phyloP scores from a whole-genome alignment of 2,329 filamentous ascomycete genomes.

The Alternaria infectoria region DNA sequence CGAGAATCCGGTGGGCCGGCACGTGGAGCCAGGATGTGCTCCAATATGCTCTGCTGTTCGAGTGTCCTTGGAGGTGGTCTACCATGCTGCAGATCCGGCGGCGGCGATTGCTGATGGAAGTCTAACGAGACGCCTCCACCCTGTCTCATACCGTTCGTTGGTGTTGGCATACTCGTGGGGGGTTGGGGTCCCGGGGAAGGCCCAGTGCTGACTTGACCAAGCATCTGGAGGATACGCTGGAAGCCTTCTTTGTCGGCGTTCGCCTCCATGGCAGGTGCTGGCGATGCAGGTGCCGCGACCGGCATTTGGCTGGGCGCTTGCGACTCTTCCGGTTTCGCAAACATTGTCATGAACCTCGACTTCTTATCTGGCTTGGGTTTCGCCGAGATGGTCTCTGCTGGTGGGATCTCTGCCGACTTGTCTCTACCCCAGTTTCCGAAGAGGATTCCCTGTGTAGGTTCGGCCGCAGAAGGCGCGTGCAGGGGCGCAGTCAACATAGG shows the following conservation, averaged over 20 bases:
- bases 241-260: conserved; percentile 84
- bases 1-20: conserved; percentile 39
- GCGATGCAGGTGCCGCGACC: conserved; percentile 23
- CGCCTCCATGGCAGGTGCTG: conserved; percentile 48
- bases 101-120: conserved; percentile 40
- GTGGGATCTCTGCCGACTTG: conserved; percentile 49
- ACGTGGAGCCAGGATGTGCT: conserved; percentile 44
- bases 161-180: conserved; percentile 27
- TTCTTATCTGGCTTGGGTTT: conserved; percentile 69
- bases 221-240: conserved; percentile 79
- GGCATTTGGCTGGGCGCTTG: conserved; percentile 20
- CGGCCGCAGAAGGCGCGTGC: conserved; percentile 67
- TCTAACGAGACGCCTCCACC: conserved; percentile 41
- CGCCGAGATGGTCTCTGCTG: conserved; percentile 29
- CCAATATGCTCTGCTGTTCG: conserved; percentile 46
- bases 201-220: conserved; percentile 60
- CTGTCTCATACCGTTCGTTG: conserved; percentile 37
- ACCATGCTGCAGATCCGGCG: conserved; percentile 34
- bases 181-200: conserved; percentile 23
- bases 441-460: conserved; percentile 77
- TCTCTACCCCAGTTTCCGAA: conserved; percentile 68
- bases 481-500: conserved; percentile 50
- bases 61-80: conserved; percentile 35
- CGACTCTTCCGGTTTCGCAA: conserved; percentile 51
- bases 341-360: conserved; percentile 85